Percentiles rank a stretch among this genome's conserved stretches.
Evolutionary conservation across 2,329 filamentous ascomycete species (phyloP).

Genomic region (Fusarium nelsonii): DNA sequence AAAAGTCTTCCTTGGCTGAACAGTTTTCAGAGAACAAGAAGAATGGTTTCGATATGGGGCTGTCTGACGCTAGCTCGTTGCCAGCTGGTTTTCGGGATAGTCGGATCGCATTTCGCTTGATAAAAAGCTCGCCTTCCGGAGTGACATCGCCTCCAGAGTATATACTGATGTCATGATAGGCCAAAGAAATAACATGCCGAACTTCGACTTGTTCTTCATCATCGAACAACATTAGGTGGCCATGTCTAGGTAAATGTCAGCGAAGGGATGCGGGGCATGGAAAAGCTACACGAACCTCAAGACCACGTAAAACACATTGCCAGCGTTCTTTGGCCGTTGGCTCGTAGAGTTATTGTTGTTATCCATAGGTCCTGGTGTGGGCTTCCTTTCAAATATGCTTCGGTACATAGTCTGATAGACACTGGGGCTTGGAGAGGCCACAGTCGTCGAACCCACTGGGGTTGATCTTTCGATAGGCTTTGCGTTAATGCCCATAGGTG

Average conservation of each 20-base stretch:
- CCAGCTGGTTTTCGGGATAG: conserved; percentile 74
- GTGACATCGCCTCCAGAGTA: conserved; percentile 83
- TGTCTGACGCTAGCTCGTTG: conserved; percentile 67
- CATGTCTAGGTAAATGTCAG: conserved; percentile 70
- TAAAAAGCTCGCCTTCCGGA: conserved; percentile 92
- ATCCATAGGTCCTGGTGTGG: conserved; percentile 60
- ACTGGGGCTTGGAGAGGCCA: conserved; percentile 85
- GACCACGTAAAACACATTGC: conserved; percentile 94
- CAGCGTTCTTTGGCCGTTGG: conserved; percentile 72
- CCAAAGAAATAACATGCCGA: conserved; percentile 92
- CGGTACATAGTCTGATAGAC: conserved; percentile 99
- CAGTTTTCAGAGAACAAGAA: conserved; percentile 95
- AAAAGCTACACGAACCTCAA: conserved; percentile 65
- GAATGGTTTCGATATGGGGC: conserved; percentile 80
- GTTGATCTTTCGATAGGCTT: conserved; percentile 90
- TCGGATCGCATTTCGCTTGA: conserved; percentile 92
- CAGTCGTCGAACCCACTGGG: conserved; percentile 79
- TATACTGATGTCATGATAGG: conserved; percentile 86
- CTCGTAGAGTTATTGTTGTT: conserved; percentile 61
- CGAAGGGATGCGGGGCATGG: conserved; percentile 15
- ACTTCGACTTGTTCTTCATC: conserved; percentile 96
- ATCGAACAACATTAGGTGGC: conserved; percentile 97
- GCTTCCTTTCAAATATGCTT: conserved; percentile 90
- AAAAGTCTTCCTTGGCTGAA: conserved; percentile 98
- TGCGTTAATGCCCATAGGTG: conserved; percentile 89